Evolutionary conservation across 208 protist species (phyloP).

Genomic region (Leishmania gerbilli): DNA sequence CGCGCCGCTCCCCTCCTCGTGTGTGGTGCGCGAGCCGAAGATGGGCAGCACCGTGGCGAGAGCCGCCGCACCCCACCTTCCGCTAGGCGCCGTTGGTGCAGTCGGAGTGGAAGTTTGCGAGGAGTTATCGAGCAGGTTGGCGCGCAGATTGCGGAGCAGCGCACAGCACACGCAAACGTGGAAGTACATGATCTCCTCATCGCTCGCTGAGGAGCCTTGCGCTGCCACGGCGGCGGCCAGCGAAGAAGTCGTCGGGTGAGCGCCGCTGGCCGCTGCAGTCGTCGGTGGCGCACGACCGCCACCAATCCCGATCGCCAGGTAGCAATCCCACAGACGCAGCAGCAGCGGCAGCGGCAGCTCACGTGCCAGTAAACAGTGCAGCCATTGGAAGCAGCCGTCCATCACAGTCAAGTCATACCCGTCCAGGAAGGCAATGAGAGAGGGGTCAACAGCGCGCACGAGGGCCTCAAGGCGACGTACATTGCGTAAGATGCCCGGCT

Average conservation of each 20-base stretch:
- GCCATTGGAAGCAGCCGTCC: conserved; percentile 91
- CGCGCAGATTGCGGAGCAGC: conserved; percentile 51
- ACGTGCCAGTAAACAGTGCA: conserved; percentile 92
- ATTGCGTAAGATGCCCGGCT: conserved; percentile 83
- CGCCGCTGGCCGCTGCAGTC: not conserved
- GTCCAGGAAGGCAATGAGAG: conserved; percentile 28
- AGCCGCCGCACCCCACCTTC: conserved; percentile 13
- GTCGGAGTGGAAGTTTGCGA: not conserved
- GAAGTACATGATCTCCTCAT: conserved; percentile 55
- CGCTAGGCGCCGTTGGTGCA: not conserved
- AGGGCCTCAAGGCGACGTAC: conserved; percentile 66
- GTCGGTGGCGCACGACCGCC: conserved; percentile 16
- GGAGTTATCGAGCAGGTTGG: conserved; percentile 15
- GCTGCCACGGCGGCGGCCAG: not conserved
- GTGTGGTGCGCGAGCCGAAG: conserved; percentile 13
- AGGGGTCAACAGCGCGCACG: conserved; percentile 22
- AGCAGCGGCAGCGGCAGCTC: conserved; percentile 83
- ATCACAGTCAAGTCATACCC: conserved; percentile 55
- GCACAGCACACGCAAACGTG: conserved; percentile 92
- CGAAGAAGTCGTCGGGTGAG: not conserved
- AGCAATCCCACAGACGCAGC: conserved; percentile 92
- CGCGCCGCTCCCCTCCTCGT: not conserved
- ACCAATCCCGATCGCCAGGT: conserved; percentile 67
- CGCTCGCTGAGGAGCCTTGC: conserved; percentile 13
- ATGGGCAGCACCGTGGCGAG: conserved; percentile 21